Conservation (phyloP, 257 asterid species). For the Solanum pennellii region DNA sequence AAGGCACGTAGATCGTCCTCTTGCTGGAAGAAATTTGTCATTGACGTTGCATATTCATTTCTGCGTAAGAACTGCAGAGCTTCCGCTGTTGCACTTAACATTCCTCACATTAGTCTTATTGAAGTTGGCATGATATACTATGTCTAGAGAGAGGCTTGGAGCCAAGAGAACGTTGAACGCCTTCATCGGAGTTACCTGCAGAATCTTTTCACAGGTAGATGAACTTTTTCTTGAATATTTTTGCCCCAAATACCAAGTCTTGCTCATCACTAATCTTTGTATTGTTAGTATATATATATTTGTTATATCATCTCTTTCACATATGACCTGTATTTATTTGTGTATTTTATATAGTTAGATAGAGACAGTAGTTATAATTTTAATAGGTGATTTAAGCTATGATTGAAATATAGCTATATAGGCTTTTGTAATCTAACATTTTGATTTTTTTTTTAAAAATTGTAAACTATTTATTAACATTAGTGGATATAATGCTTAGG, state of each 20-base stretch:
- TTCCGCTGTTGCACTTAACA: conserved; percentile 80
- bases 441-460: background rate
- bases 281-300: background rate
- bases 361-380: background rate
- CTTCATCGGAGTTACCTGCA: background rate
- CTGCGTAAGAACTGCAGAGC: conserved; percentile 90
- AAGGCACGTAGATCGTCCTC: conserved; percentile 74
- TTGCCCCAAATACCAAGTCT: background rate
- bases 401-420: background rate
- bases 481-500: background rate
- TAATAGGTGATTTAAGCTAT: background rate
- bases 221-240: background rate
- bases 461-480: background rate
- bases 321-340: background rate
- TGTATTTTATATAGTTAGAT: background rate
- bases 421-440: background rate
- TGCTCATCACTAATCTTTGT: background rate
- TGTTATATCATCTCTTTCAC: background rate
- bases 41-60: conserved; percentile 74
- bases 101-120: conserved; percentile 86
- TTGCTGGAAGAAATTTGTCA: conserved; percentile 54
- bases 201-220: background rate
- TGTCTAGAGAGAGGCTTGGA: conserved; percentile 26
- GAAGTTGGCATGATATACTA: conserved; percentile 96
- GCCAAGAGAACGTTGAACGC: background rate